Evolutionary conservation across 257 asterid species (phyloP), one percentile per base, ranked within the genome.

Genomic region (Solanum arcanum): DNA sequence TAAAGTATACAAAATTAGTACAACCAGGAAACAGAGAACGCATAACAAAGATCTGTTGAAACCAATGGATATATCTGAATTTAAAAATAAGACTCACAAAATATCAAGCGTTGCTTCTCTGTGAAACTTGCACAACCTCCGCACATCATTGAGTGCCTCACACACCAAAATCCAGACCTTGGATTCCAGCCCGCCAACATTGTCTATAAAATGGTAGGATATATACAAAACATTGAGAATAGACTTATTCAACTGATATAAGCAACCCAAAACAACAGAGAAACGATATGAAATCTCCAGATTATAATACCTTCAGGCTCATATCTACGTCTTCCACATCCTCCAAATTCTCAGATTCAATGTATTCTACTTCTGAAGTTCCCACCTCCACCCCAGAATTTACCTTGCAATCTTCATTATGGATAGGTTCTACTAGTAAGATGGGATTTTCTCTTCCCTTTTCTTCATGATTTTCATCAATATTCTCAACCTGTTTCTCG

Each of bases 151-250:
- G 89, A 96, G 99, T 56, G 98, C 91, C 88, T 91, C 97, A 89
- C 99, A 96, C 86, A 94, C 92, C 85, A 92, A 86, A 87, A 96
- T 89, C 95, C 99, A 96, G 88, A 95, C 98, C 87, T 93, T 94
- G 77, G 99, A 93, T 88, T 94, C 93, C 46, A 96, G 91, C 39
- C 92, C 41, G 88, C 88, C 89, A 93, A 82, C 78, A 95, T 95
- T 33, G 93, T 90, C 99, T 95, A 89, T 27, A 68, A 86, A 88
- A 75, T 84, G 21, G 66, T 29, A 41, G 12, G 12, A 76, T 76
- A 76, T 41, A 77, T n/a, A 42, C 14, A 9, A 77, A n/a, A 25
- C 4, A 46, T 14, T n/a, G 81, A 41, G 33, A 75, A 75, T 23
- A 75, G 83, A 42, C 60, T n/a, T 77, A 42, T 77, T 77, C 39